Conservation (phyloP, 306 rosid genomes). For the Castanea sativa region DNA sequence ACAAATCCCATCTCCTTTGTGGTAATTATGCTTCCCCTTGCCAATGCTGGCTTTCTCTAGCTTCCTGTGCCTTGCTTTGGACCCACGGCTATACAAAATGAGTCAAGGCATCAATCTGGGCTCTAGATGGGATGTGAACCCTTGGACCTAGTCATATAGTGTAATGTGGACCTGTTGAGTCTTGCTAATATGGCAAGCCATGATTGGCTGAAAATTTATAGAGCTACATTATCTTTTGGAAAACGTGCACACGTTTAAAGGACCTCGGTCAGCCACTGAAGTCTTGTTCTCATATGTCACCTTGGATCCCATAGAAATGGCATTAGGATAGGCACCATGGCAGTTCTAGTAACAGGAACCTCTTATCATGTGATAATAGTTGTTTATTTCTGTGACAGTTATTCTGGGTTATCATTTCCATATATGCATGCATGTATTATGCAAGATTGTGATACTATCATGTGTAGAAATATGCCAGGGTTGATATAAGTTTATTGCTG, state of each 20-base stretch:
- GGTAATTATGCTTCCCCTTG: not conserved
- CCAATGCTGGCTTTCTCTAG: not conserved
- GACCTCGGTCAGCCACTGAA: not conserved
- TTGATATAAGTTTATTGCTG: conserved; percentile 12
- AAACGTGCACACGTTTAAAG: not conserved
- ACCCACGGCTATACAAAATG: not conserved
- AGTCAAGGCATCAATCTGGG: not conserved
- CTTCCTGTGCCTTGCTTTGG: not conserved
- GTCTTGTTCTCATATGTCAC: not conserved
- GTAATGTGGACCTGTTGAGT: not conserved
- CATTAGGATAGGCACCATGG: not conserved
- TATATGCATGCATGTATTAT: not conserved
- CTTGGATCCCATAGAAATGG: not conserved
- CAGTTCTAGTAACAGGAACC: not conserved
- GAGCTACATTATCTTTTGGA: not conserved
- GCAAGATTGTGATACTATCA: too few species aligned
- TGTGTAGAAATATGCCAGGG: not conserved
- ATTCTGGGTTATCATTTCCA: not conserved
- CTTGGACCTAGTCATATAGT: not conserved
- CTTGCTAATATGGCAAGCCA: not conserved
- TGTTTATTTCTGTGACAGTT: not conserved
- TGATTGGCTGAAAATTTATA: not conserved
- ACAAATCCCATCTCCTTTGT: not conserved
- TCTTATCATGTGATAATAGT: not conserved
- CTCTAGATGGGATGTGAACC: conserved; percentile 1